These are phyloP conservation scores for Epichloe coenophiala DNA, from an alignment of 2,329 filamentous ascomycete genomes.

Conservation along the genomic window DNA sequence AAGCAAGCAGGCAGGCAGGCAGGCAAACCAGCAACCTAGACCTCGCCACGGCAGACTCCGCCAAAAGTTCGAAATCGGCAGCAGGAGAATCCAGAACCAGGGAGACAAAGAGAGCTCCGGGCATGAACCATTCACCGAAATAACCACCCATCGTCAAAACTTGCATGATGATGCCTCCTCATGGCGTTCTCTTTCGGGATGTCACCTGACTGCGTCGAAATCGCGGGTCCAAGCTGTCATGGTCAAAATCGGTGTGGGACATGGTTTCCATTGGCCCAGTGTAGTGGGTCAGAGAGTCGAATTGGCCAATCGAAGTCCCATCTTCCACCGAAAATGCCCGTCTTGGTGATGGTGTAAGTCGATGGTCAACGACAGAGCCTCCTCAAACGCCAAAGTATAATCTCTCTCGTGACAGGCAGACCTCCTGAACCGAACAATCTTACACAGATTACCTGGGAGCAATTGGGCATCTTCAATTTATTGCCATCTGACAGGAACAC, in stretches of 20 bases:
- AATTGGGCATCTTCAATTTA: constrained; percentile 27
- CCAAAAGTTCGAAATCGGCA: not conserved
- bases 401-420: constrained; percentile 23
- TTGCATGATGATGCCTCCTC: not conserved
- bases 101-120: not conserved
- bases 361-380: constrained; percentile 19
- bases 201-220: constrained; percentile 12
- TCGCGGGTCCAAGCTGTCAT: constrained; percentile 1
- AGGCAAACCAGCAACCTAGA: not conserved
- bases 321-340: constrained; percentile 18
- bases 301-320: constrained; percentile 17
- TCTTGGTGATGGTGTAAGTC: constrained; percentile 26
- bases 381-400: constrained; percentile 26
- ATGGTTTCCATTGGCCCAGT: constrained; percentile 17
- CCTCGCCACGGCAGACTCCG: not conserved
- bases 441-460: constrained; percentile 23
- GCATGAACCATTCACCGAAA: not conserved
- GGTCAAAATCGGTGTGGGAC: constrained; percentile 18
- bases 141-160: not conserved
- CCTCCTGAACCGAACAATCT: constrained; percentile 25
- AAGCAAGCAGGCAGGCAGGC: too few relatives aligned
- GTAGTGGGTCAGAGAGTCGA: constrained; percentile 7
- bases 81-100: not conserved
- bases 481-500: constrained; percentile 21
- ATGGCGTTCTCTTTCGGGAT: not conserved